Evolutionary conservation across 169 alveolate species (phyloP).

Genomic region (Perkinsus olseni): DNA sequence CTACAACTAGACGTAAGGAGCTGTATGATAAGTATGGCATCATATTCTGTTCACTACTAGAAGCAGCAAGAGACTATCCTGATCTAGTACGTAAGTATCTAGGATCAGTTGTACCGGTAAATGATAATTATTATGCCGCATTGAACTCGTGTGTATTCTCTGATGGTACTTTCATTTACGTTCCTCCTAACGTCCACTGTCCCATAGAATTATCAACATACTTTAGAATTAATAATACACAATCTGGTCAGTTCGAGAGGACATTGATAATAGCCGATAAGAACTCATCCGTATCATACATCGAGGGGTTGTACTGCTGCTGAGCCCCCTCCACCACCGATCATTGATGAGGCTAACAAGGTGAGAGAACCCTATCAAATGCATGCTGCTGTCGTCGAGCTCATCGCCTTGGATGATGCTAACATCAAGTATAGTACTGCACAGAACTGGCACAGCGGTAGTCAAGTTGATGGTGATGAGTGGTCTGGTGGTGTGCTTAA

Average conservation of each 20-base stretch:
- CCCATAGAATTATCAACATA: constrained; percentile 21
- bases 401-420: constrained; percentile 11
- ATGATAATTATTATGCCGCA: constrained; percentile 25
- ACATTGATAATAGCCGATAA: constrained; percentile 17
- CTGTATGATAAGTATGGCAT: constrained; percentile 11
- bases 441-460: constrained; percentile 32
- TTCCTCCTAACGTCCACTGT: constrained; percentile 6
- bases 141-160: constrained; percentile 18
- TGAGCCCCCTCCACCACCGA: neutral
- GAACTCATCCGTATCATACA: constrained; percentile 7
- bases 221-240: constrained; percentile 18
- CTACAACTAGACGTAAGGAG: constrained; percentile 6
- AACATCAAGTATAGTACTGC: constrained; percentile 17
- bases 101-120: constrained; percentile 13
- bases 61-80: constrained; percentile 15
- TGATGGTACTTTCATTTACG: constrained; percentile 25
- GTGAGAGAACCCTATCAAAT: neutral
- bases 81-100: constrained; percentile 11
- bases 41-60: constrained; percentile 17
- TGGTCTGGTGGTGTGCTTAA: constrained; percentile 28
- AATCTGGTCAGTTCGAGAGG: constrained; percentile 30
- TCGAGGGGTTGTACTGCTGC: constrained; percentile 39
- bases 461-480: constrained; percentile 7
- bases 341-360: neutral
- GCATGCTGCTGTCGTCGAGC: constrained; percentile 35